A percentile compares a stretch with the other conserved stretches of the same genome.
Evolutionary conservation across 371 early-diverging fungal genomes (phyloP).

Genomic region (Batkoa obscura): DNA sequence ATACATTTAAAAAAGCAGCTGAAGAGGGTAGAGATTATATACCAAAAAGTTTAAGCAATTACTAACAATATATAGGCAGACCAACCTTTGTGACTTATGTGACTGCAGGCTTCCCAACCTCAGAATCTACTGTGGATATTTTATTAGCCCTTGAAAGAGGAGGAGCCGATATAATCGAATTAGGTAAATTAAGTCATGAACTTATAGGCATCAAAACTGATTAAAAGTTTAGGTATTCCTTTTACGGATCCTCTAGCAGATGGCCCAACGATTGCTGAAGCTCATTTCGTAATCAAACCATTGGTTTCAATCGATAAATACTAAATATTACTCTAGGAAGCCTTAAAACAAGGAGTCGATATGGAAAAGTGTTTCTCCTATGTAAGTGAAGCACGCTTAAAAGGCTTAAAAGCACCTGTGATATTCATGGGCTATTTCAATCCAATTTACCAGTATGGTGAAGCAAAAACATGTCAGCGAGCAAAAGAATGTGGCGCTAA

Average conservation of each 20-base stretch:
- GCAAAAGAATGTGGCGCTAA: constrained; percentile 69
- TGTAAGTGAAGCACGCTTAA: constrained; percentile 57
- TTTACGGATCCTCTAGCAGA: constrained; percentile 97
- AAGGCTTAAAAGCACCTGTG: constrained; percentile 75
- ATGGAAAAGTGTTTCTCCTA: constrained; percentile 56
- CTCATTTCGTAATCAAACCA: constrained; percentile 56
- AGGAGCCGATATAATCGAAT: constrained; percentile 91
- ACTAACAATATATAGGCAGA: constrained; percentile 23
- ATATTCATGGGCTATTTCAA: constrained; percentile 98
- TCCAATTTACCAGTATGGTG: constrained; percentile 83
- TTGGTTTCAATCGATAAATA: neutral
- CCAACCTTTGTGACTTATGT: constrained; percentile 85
- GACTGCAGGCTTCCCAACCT: constrained; percentile 80
- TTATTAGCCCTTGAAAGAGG: constrained; percentile 73
- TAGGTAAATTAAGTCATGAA: too few species aligned
- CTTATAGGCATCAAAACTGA: neutral
- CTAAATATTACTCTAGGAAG: constrained; percentile 22
- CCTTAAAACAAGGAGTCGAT: constrained; percentile 58
- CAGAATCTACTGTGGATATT: constrained; percentile 53
- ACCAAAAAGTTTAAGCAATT: neutral
- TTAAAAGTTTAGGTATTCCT: constrained; percentile 47
- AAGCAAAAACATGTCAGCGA: constrained; percentile 56
- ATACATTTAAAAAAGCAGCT: constrained; percentile 15
- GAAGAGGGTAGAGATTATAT: constrained; percentile 12
- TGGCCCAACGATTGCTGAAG: constrained; percentile 88